phyloP scores from a whole-genome alignment of 148 eudicot species.

The Amaranthus hypochondriacus region DNA sequence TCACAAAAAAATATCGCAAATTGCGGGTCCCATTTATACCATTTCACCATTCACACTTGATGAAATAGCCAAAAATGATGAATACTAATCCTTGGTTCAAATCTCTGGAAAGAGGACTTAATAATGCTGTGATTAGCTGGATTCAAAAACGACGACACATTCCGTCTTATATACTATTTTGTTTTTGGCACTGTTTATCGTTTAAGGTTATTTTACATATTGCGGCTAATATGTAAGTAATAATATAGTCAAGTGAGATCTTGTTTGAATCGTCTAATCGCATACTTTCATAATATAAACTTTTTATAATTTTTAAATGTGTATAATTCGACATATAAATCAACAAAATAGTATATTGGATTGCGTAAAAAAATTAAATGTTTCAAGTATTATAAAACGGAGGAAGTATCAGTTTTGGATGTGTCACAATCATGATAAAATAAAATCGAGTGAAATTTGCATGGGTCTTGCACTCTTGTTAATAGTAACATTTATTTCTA shows the following conservation, averaged over 20 bases:
- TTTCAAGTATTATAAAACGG: too few species aligned
- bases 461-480: conserved; percentile 28
- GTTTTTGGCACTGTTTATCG: too few species aligned
- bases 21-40: conserved; percentile 21
- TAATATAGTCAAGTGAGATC: too few species aligned
- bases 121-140: conserved; percentile 34
- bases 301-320: too few species aligned
- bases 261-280: too few species aligned
- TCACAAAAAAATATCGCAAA: conserved; percentile 19
- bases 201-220: too few species aligned
- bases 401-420: conserved; percentile 28
- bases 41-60: conserved; percentile 23
- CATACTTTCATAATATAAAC: too few species aligned
- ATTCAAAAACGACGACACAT: conserved; percentile 23
- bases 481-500: conserved; percentile 30
- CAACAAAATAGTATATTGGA: too few species aligned
- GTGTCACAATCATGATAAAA: conserved; percentile 27
- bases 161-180: conserved; percentile 22
- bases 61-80: too few species aligned
- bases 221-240: too few species aligned
- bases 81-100: neutral
- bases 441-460: conserved; percentile 28
- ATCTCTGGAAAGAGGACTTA: conserved; percentile 33
- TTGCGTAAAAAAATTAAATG: too few species aligned
- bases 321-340: too few species aligned